Evolutionary conservation across 495 filamentous ascomycete genomes (phyloP), one percentile per base, ranked within the genome.

Genomic region (Penicillium ochrochloron): DNA sequence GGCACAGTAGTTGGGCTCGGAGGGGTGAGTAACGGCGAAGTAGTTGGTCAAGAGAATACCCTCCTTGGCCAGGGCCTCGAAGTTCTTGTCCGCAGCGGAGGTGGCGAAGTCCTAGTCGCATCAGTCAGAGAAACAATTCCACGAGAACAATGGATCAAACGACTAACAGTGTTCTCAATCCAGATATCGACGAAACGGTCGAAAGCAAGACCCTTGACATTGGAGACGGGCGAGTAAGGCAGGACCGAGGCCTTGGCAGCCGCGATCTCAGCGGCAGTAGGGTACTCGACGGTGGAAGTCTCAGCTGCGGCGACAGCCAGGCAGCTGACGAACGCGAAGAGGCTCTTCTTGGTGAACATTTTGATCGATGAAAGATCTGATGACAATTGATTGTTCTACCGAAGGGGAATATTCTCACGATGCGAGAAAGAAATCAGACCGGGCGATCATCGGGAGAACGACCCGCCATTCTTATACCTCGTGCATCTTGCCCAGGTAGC

Each of bases 1-100:
- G n/a, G 87, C 84, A 55, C 82, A 76, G 73, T 92, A 92, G 76
- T 93, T 93, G 5, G 88, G 88, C 75, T 91, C 79, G 15, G 88
- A 90, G 8, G 89, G 89, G 65, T 91, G 89, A 31, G 88, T 88
- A 46, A 85, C 63, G 10, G 80, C 85, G 57, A 78, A 86, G 78
- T 85, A 89, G 78, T 90, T 90, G 64, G 82, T 84, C 37, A 92
- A 76, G 2, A 79, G 79, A 42, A 92, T 88, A 48, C 89, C 89
- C 69, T 87, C 82, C 46, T 73, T 79, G 35, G 88, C 86, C 34
- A 92, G 73, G 74, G 78, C 89, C 33, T 72, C 60, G 51, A 88
- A 77, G 66, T 84, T 83, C 37, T 79, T 71, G 65, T 89, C 85
- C 14, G 66, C 57, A 10, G 70, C 75, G 46, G 84, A 80, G 66